Base-by-base conservation (phyloP, 345 rosid species). In the Carallia pectinifolia region DNA sequence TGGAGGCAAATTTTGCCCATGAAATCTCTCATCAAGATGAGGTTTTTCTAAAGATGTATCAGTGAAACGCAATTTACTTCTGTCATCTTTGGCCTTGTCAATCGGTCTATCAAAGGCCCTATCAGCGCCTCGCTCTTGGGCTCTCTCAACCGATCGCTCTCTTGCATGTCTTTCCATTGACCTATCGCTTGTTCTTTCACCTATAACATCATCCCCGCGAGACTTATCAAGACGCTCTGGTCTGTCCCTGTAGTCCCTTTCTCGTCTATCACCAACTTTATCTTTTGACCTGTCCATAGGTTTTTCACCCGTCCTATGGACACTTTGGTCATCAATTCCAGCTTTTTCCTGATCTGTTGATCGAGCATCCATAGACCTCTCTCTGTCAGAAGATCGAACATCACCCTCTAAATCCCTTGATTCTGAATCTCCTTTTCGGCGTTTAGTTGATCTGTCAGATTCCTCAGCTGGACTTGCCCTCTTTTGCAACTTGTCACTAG, bases 1-100 rank as follows among this genome's bases (percentile, higher is more conserved):
- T 7, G 98, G 99, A 3, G 99, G 99, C 78, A 96, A 85, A 71
- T 84, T 86, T 84, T 90, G 97, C 77, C 89, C 93, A 77, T 86
- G 88, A 83, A 82, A 89, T 62, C 93, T 90, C 15, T 92, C 98
- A 82, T 90, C 98, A 53, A 61, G 68, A 67, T 86, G 87, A 67
- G 93, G 68, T 81, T 86, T 89, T 58, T 91, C 97, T 12, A 73
- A 48, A 60, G 88, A 78, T 58, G 88, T 62, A 70, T 91, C 98
- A 70, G 64, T 71, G 56, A 88, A 80, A 47, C 92, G 83, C 68
- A 79, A 59, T 81, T 90, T 90, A 72, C 82, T 83, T 75, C 90
- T 86, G 64, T 94, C 98, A 78, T 93, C 97, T 82, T 86, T 91
- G 82, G 61, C 78, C 76, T 85, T 87, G 44, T 88, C 93, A 62